Evolutionary conservation across 495 filamentous ascomycete species (phyloP), one percentile per base, ranked within the genome.

Genomic region (Thermochaetoides thermophila): DNA sequence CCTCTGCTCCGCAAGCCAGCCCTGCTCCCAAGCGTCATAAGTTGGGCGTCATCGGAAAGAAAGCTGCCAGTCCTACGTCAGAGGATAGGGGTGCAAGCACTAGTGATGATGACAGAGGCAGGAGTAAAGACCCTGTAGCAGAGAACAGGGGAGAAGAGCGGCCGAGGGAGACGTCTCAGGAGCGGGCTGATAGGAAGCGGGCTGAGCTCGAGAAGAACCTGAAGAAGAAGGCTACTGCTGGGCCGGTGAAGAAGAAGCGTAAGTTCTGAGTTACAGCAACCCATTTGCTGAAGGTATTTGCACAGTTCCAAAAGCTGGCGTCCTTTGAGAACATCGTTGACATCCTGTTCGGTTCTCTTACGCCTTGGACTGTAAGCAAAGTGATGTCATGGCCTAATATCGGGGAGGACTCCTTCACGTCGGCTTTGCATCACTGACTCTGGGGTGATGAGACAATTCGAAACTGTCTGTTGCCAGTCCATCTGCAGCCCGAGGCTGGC

Each of bases 221-320:
- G n/a, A 72, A 75, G 38, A 65, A 50, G 42, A 75, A 74, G 43
- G 67, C 62, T n/a, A 69, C 73, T 14, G 69, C 65, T n/a, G 68
- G 62, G 6, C 64, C 64, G 9, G 70, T 67, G 49, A 82, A 78
- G 57, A 73, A 70, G 56, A 84, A 79, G 49, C 62, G 77, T 32
- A 77, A 67, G 34, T 84, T 66, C 29, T 68, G 36, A 61, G n/a
- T n/a, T n/a, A n/a, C n/a, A n/a, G n/a, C n/a, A n/a, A n/a, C n/a
- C n/a, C n/a, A n/a, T n/a, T n/a, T n/a, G n/a, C n/a, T n/a, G n/a
- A n/a, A n/a, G n/a, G n/a, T n/a, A n/a, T n/a, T n/a, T n/a, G n/a
- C n/a, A n/a, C n/a, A n/a, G n/a, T n/a, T n/a, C n/a, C n/a, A n/a
- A n/a, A n/a, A n/a, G n/a, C n/a, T n/a, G n/a, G n/a, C n/a, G n/a